A percentile compares a stretch with the other conserved stretches of the same genome.
Conservation (phyloP, 352 stramenopile species). For the Phytophthora syringae region DNA sequence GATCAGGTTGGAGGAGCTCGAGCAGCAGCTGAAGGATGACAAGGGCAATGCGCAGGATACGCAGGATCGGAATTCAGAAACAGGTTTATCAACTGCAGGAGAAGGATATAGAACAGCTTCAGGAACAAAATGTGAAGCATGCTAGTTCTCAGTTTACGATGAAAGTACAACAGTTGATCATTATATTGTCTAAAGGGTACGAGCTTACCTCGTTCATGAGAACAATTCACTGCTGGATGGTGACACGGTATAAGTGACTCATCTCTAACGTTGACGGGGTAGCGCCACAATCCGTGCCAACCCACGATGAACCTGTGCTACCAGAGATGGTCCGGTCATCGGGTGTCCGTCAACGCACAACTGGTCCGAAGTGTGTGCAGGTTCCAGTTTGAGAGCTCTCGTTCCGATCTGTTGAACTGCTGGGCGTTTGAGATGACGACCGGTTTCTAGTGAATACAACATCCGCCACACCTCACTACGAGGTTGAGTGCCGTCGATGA, state of each 20-base stretch:
- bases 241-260: not conserved
- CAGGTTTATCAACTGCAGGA: conserved; percentile 34
- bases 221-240: not conserved
- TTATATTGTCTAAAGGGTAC: not conserved
- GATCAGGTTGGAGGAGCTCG: conserved; percentile 49
- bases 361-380: conserved; percentile 5
- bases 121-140: too few relatives aligned
- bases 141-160: too few relatives aligned
- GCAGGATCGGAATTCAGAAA: conserved; percentile 30
- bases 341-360: conserved; percentile 19
- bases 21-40: conserved; percentile 24
- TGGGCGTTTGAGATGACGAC: conserved; percentile 32
- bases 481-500: conserved; percentile 31
- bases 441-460: conserved; percentile 43
- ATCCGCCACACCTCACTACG: conserved; percentile 33
- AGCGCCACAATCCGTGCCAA: conserved; percentile 14
- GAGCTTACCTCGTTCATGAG: not conserved
- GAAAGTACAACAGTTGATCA: not conserved
- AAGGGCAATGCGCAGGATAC: conserved; percentile 1
- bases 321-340: conserved; percentile 19
- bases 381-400: conserved; percentile 24
- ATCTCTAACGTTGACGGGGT: conserved; percentile 5
- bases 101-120: conserved; percentile 18
- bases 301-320: conserved; percentile 22
- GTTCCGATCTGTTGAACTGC: conserved; percentile 38